phyloP scores from a whole-genome alignment of 2,329 filamentous ascomycete species.

The Didymella exigua region DNA sequence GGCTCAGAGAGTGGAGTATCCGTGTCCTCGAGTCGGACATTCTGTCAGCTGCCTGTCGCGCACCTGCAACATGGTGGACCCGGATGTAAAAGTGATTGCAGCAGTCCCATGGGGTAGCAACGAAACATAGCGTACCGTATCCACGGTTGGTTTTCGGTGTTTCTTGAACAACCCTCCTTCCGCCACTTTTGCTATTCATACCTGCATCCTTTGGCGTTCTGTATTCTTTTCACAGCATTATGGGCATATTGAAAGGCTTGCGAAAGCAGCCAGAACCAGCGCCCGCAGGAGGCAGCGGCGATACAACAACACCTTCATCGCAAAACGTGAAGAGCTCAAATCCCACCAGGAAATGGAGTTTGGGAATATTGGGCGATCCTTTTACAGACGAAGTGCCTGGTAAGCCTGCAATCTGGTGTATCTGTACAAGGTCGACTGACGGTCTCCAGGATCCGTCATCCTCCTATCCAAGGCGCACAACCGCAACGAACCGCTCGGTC shows the following conservation, averaged over 20 bases:
- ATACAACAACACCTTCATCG: neutral
- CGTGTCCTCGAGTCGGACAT: neutral
- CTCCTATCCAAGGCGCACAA: constrained; percentile 62
- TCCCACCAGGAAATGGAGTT: constrained; percentile 50
- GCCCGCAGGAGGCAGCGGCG: constrained; percentile 1
- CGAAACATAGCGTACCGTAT: constrained; percentile 14
- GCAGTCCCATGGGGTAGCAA: constrained; percentile 9
- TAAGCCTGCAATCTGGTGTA: constrained; percentile 50
- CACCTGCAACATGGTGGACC: constrained; percentile 22
- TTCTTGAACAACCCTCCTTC: neutral
- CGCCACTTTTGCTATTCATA: neutral
- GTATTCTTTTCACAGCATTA: constrained; percentile 9
- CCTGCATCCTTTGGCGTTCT: neutral
- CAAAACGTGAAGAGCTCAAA: constrained; percentile 14
- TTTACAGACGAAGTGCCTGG: constrained; percentile 87
- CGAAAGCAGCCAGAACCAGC: constrained; percentile 23
- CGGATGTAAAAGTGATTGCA: constrained; percentile 1
- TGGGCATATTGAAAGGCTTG: constrained; percentile 28
- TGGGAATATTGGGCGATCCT: constrained; percentile 84
- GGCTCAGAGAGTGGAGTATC: neutral
- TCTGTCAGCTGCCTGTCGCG: constrained; percentile 27
- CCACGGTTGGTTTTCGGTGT: neutral
- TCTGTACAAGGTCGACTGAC: neutral
- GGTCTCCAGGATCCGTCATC: constrained; percentile 61
- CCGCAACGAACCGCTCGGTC: constrained; percentile 66